Evolutionary conservation across 169 alveolate genomes (phyloP), one percentile per base, ranked within the genome.

Genomic region (Plasmodium chabaudi): DNA sequence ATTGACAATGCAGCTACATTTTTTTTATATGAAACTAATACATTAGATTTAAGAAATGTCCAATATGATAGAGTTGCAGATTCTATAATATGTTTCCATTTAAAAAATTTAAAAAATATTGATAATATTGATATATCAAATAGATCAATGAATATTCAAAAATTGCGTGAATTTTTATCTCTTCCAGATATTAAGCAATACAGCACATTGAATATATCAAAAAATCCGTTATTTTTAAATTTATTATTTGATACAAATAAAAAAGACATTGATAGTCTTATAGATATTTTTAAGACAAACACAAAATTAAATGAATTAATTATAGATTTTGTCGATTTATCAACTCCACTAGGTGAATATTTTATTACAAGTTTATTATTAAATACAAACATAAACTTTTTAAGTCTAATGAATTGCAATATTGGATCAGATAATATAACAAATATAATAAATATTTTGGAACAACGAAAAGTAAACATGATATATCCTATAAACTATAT

Each of bases 1-100:
- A 39, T 65, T 60, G 77, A 79, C 10, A 79, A 79, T 79, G 72
- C 89, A 12, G 79, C 56, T 3, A 23, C 34, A 49, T 79, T 25
- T 79, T 79, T 79, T 69, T 59, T 79, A 13, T 51, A n/a, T 21
- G 82, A 79, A 65, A 13, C 53, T 21, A 64, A 55, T 15, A 34
- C 25, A 79, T 55, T 79, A 59, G 53, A 79, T 79, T 79, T 79
- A 79, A 53, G 55, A 65, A 79, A 79, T 79, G 82, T 51, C 39
- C 27, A 25, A 10, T 79, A 79, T 65, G 74, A 79, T 47, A 67
- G 27, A 65, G 19, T 12, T n/a, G 89, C 82, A 65, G 89, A 79
- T 53, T 13, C 51, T 51, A 79, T 79, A 13, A 79, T 79, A 55
- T 55, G 39, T 51, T 64, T 60, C 1, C 34, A 60, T 25, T n/a